phyloP scores from a whole-genome alignment of 805 yeast species.

The Ogataea ganodermae region DNA sequence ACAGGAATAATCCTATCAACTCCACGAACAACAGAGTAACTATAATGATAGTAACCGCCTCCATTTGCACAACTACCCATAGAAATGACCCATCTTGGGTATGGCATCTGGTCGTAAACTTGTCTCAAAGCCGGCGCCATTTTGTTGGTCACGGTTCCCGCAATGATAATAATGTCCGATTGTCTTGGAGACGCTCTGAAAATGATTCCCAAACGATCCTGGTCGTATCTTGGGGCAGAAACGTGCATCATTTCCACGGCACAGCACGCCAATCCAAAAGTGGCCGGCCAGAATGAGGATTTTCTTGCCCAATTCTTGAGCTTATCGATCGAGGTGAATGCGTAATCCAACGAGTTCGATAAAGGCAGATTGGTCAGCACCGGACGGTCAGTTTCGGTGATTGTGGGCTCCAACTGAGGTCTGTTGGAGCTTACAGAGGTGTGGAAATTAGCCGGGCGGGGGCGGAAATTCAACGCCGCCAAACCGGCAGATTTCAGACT shows the following conservation, averaged over 20 bases:
- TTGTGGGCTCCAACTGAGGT: conserved; percentile 45
- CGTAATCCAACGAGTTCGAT: conserved; percentile 69
- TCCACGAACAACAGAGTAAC: conserved; percentile 86
- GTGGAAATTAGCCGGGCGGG: too few relatives aligned
- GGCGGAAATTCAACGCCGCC: neutral
- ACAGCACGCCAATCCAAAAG: conserved; percentile 90
- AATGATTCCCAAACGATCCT: conserved; percentile 88
- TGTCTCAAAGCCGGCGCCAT: conserved; percentile 94
- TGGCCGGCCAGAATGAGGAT: conserved; percentile 91
- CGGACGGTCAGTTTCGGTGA: conserved; percentile 67
- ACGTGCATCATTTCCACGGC: conserved; percentile 96
- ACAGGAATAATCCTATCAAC: conserved; percentile 88
- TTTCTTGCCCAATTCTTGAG: conserved; percentile 90
- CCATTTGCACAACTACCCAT: conserved; percentile 96
- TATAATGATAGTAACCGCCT: conserved; percentile 90
- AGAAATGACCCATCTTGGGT: conserved; percentile 91
- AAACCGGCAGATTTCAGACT: neutral
- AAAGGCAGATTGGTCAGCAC: conserved; percentile 65
- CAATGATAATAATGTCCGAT: conserved; percentile 89
- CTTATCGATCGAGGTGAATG: conserved; percentile 77
- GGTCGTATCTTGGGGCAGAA: conserved; percentile 88
- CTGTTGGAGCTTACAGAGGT: neutral
- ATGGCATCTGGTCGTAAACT: conserved; percentile 93
- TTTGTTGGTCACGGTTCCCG: conserved; percentile 87
- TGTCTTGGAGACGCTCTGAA: conserved; percentile 94